Conservation (phyloP, 805 yeast species). For the Metschnikowia lachancei region DNA sequence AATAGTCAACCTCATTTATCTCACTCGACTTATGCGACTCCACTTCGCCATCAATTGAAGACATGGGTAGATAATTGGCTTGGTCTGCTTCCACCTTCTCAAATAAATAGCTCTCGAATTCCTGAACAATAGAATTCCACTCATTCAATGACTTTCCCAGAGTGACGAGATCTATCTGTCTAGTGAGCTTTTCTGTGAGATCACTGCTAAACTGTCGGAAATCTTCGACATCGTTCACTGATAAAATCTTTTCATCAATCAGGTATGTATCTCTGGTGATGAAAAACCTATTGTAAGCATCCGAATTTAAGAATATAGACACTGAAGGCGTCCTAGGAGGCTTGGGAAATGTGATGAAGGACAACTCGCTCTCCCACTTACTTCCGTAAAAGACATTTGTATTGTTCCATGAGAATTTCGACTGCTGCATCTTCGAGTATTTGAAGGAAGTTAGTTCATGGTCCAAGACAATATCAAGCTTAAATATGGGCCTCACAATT, state of each 20-base stretch:
- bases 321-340: constrained; percentile 16
- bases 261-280: constrained; percentile 26
- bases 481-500: constrained; percentile 43
- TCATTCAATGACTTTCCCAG: constrained; percentile 53
- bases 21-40: constrained; percentile 6
- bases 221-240: constrained; percentile 11
- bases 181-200: neutral
- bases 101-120: constrained; percentile 43
- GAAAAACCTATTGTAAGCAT: constrained; percentile 26
- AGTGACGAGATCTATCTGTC: constrained; percentile 6
- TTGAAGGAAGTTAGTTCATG: constrained; percentile 39
- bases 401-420: constrained; percentile 8
- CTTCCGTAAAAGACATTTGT: constrained; percentile 11
- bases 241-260: constrained; percentile 15
- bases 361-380: neutral
- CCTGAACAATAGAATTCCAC: constrained; percentile 46
- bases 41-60: constrained; percentile 1
- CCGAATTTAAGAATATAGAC: constrained; percentile 23
- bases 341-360: constrained; percentile 16
- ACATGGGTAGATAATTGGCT: constrained; percentile 12
- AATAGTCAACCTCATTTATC: constrained; percentile 34
- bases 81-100: constrained; percentile 24
- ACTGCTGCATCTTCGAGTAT: constrained; percentile 15
- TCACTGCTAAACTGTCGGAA: constrained; percentile 5
- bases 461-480: constrained; percentile 45